Evolutionary conservation across 2,329 filamentous ascomycete genomes (phyloP).

Genomic region (Fusarium zealandicum): DNA sequence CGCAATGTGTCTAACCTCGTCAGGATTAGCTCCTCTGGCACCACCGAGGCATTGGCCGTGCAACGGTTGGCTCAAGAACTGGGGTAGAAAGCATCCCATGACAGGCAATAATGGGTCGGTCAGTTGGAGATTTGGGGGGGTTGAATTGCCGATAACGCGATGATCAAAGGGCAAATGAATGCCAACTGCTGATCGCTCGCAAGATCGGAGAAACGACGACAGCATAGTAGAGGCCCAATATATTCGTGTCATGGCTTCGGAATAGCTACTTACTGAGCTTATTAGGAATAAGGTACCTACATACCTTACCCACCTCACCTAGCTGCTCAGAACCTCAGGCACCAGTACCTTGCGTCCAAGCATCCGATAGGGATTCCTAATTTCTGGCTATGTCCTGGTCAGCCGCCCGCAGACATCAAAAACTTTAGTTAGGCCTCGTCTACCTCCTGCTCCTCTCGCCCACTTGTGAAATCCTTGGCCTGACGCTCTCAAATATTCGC

Average conservation of each 20-base stretch:
- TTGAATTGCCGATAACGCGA: not conserved
- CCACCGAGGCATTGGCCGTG: slow-evolving; percentile 3
- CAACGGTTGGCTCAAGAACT: not conserved
- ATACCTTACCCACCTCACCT: too few relatives aligned
- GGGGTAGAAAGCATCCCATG: slow-evolving; percentile 2
- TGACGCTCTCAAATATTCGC: not conserved
- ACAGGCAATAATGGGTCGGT: slow-evolving; percentile 2
- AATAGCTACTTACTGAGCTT: too few relatives aligned
- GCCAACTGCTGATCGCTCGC: not conserved
- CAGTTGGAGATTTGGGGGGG: slow-evolving; percentile 1
- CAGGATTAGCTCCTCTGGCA: not conserved
- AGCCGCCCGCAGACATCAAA: slow-evolving; percentile 29
- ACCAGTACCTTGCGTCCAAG: not conserved
- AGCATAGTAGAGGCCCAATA: too few relatives aligned
- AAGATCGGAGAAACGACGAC: not conserved
- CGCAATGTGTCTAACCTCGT: not conserved
- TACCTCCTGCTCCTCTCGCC: slow-evolving; percentile 21
- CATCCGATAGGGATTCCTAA: slow-evolving; percentile 36
- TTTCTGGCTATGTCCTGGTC: slow-evolving; percentile 39
- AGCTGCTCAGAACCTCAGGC: not conserved
- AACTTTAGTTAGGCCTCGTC: slow-evolving; percentile 26
- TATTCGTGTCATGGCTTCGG: too few relatives aligned
- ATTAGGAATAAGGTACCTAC: too few relatives aligned
- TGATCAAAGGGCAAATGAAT: not conserved
- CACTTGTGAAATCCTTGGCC: slow-evolving; percentile 2